These are phyloP conservation scores for Laguncularia racemosa DNA, from an alignment of 345 rosid genomes.

Conservation along the genomic window DNA sequence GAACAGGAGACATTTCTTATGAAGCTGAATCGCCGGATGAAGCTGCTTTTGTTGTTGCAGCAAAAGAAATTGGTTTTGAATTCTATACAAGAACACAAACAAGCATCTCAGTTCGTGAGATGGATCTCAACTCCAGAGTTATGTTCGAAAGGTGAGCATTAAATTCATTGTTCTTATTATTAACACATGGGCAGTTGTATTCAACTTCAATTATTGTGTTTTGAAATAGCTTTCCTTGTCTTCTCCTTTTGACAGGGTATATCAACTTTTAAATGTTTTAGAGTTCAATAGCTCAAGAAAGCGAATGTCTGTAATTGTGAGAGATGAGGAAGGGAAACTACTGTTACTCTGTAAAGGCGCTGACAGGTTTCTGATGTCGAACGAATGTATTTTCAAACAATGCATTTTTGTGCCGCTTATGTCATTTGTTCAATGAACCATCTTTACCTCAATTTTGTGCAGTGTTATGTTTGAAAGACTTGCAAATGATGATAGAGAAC, in stretches of 20 bases:
- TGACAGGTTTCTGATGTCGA: conserved; percentile 54
- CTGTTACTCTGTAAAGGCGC: conserved; percentile 77
- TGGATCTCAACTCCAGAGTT: conserved; percentile 39
- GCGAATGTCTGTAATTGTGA: conserved; percentile 88
- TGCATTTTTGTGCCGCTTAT: conserved; percentile 4
- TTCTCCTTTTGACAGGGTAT: conserved; percentile 48
- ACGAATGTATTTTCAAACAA: neutral
- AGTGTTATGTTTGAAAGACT: conserved; percentile 94
- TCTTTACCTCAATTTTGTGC: neutral
- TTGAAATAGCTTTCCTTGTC: neutral
- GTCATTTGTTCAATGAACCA: neutral
- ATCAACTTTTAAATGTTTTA: conserved; percentile 54
- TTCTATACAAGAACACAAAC: conserved; percentile 65
- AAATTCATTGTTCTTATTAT: neutral
- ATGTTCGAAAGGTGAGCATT: conserved; percentile 53
- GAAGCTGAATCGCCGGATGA: conserved; percentile 98
- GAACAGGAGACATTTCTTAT: conserved; percentile 41
- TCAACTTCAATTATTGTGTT: neutral
- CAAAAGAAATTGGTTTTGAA: conserved; percentile 83
- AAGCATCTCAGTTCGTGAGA: conserved; percentile 41
- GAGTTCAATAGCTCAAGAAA: conserved; percentile 80
- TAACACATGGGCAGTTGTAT: neutral
- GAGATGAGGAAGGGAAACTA: conserved; percentile 56
- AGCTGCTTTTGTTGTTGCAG: conserved; percentile 92
- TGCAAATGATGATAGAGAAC: conserved; percentile 40